These are phyloP conservation scores for Fraxinus latifolia DNA, from an alignment of 305 asterid genomes.

Conservation along the genomic window DNA sequence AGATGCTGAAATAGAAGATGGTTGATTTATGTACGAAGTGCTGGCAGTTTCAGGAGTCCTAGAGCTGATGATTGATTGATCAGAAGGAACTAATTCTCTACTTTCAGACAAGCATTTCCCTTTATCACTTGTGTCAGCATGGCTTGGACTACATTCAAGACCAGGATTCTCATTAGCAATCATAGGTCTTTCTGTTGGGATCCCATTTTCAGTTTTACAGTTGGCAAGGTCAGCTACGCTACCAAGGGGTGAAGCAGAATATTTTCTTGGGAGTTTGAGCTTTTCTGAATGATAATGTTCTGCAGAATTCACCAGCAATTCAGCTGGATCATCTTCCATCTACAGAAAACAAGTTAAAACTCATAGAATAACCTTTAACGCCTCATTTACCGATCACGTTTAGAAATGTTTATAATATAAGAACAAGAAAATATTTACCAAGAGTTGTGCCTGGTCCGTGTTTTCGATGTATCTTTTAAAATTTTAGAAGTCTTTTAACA, in stretches of 20 bases:
- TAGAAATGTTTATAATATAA: slow-evolving; percentile 8
- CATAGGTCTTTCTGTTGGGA: slow-evolving; percentile 39
- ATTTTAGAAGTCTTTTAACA: not conserved
- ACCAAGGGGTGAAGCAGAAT: slow-evolving; percentile 31
- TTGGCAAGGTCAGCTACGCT: slow-evolving; percentile 35
- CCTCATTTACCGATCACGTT: slow-evolving; percentile 19
- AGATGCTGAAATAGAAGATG: slow-evolving; percentile 30
- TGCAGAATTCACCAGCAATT: slow-evolving; percentile 47
- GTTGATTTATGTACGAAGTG: slow-evolving; percentile 45
- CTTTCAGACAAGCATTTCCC: slow-evolving; percentile 50
- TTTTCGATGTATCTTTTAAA: not conserved
- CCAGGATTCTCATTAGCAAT: slow-evolving; percentile 34
- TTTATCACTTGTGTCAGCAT: slow-evolving; percentile 37
- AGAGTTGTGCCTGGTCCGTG: slow-evolving; percentile 15
- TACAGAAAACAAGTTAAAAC: slow-evolving; percentile 35
- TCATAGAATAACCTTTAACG: slow-evolving; percentile 25
- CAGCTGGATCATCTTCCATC: slow-evolving; percentile 77
- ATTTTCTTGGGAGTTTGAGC: slow-evolving; percentile 39
- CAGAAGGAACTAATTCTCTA: slow-evolving; percentile 48
- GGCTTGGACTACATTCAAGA: slow-evolving; percentile 32
- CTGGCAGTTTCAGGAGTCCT: slow-evolving; percentile 47
- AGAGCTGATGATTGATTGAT: slow-evolving; percentile 24
- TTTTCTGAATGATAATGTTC: slow-evolving; percentile 40
- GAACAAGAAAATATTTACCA: not conserved
- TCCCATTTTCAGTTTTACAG: slow-evolving; percentile 37